Evolutionary conservation across 345 rosid species (phyloP), one percentile per base, ranked within the genome.

Genomic region (Rhizophora mangle): DNA sequence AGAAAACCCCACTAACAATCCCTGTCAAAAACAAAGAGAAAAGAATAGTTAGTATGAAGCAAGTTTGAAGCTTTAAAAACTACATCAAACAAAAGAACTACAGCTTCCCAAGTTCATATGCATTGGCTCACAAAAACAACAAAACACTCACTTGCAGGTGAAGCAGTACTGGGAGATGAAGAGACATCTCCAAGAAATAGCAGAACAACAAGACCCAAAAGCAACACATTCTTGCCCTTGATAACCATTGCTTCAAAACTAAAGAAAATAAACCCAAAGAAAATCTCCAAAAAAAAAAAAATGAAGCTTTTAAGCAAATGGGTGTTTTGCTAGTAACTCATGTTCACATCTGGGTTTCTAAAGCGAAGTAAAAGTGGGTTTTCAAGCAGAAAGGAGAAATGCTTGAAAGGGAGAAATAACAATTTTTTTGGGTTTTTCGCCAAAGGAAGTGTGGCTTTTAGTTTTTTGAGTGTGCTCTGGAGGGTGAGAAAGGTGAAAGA

Each of bases 61-160:
- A 36, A 54, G 62, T 63, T 37, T 70, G 37, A 56, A 72, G 76
- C 29, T 29, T 29, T 22, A 11, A 26, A 16, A 19, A 24, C 53
- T 37, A 37, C 53, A 20, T 69, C 65, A n/a, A 76, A 58, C 64
- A 65, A 32, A 27, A 53, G 63, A 56, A 65, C 53, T 63, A 69
- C 8, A 64, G 70, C 5, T 43, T 67, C 52, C 68, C 60, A 24
- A 56, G 60, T 27, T 56, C 10, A 56, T 56, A 63, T 37, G 37
- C 8, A 37, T 52, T 21, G 49, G 65, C 67, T 65, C 8, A 58
- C 21, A 47, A 11, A 31, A 15, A 22, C 52, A 29, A 15, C 49
- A 3, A 68, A 6, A 8, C 74, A 79, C 97, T 86, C 76, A 95
- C 99, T 95, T 36, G 97, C 96, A 46, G 99, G 97, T 47, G 99